Conservation (phyloP, 257 asterid species). For the Solanum sparsipilum region DNA sequence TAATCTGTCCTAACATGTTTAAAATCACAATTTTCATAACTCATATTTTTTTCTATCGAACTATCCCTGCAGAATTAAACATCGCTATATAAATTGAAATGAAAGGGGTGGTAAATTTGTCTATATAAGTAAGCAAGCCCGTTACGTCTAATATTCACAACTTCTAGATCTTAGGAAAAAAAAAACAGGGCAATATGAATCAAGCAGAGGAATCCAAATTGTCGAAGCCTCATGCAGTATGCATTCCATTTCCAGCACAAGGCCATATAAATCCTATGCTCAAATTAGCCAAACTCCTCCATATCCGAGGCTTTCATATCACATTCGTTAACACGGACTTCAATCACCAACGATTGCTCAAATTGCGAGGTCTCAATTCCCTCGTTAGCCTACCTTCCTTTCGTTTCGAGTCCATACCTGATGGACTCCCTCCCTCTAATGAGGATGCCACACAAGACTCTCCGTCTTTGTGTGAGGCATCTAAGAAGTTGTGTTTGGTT, state of each 20-base stretch:
- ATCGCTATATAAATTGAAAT: too few relatives aligned
- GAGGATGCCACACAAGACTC: conserved; percentile 13
- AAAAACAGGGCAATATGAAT: not conserved
- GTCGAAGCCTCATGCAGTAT: conserved; percentile 11
- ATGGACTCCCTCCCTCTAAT: conserved; percentile 17
- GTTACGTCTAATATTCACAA: not conserved
- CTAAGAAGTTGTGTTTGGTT: not conserved
- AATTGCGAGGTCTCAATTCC: not conserved
- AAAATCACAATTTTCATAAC: too few relatives aligned
- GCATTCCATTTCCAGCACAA: conserved; percentile 26
- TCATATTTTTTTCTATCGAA: too few relatives aligned
- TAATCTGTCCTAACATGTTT: too few relatives aligned
- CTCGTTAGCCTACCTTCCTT: conserved; percentile 3
- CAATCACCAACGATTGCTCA: conserved; percentile 6
- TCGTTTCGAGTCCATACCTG: conserved; percentile 15
- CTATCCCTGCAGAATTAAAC: too few relatives aligned
- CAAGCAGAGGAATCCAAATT: not conserved
- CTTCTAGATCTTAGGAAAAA: too few relatives aligned
- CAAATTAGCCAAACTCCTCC: conserved; percentile 17
- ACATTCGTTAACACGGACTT: conserved; percentile 21
- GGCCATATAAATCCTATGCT: conserved; percentile 29
- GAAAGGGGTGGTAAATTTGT: too few relatives aligned
- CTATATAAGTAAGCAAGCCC: not conserved
- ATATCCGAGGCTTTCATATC: conserved; percentile 19
- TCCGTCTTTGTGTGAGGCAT: conserved; percentile 5